Conservation (phyloP, 2,329 filamentous ascomycete genomes). For the Xylariaceae sp. region DNA sequence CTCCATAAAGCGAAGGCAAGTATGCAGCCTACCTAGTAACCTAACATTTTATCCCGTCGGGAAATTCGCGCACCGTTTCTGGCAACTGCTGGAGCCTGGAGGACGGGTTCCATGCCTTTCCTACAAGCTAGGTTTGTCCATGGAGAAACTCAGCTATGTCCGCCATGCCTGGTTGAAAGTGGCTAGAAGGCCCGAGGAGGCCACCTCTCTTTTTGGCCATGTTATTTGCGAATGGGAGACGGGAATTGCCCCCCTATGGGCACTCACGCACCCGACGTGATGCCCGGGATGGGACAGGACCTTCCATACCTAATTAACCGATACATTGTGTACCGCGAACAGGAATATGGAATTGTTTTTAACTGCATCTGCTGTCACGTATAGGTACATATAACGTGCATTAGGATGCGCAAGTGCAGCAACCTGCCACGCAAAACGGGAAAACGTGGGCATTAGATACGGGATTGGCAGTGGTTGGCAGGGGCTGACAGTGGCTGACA, state of each 20-base stretch:
- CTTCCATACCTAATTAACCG: neutral
- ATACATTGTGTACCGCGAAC: neutral
- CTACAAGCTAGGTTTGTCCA: neutral
- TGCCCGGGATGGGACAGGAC: too few species aligned
- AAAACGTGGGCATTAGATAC: neutral
- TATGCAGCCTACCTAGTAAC: neutral
- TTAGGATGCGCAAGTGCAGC: neutral
- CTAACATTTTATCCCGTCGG: neutral
- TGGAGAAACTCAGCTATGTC: neutral
- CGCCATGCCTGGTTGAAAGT: neutral
- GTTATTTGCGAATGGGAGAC: too few species aligned
- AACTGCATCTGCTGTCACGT: neutral
- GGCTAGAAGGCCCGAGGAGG: too few species aligned
- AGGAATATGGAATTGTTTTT: too few species aligned
- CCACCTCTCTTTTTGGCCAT: too few species aligned
- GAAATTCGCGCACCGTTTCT: conserved; percentile 16
- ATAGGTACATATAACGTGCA: neutral
- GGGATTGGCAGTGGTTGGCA: too few species aligned
- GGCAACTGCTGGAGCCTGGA: neutral
- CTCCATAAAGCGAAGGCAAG: neutral
- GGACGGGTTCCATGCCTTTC: neutral
- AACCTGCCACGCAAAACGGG: neutral
- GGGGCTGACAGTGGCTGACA: too few species aligned
- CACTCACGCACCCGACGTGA: too few species aligned
- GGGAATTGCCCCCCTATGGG: too few species aligned